Conservation (phyloP, 257 asterid species). For the Datura wrightii region DNA sequence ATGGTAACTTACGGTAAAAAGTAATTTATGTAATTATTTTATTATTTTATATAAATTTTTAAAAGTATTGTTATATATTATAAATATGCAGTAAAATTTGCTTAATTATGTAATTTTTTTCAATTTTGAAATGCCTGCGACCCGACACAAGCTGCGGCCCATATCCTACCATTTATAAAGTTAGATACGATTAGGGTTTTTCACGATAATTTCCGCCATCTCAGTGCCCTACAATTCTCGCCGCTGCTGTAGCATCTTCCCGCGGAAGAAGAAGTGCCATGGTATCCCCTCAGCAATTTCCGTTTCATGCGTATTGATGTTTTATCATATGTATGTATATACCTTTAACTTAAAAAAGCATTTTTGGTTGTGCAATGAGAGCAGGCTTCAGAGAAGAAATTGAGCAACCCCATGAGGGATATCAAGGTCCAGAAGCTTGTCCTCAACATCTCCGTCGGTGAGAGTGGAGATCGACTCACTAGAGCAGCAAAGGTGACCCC, state of each 20-base stretch:
- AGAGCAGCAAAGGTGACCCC: conserved; percentile 13
- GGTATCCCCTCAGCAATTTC: background rate
- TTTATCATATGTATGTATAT: background rate
- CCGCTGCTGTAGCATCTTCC: conserved; percentile 12
- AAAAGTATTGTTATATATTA: too few relatives aligned
- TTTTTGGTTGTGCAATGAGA: conserved; percentile 4
- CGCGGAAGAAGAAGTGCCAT: conserved; percentile 24
- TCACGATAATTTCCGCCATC: background rate
- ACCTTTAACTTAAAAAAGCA: background rate
- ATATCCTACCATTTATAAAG: conserved; percentile 14
- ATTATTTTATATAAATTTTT: too few relatives aligned
- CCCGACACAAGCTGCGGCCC: conserved; percentile 18
- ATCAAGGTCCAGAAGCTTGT: conserved; percentile 30
- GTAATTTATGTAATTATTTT: too few relatives aligned
- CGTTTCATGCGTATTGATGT: background rate
- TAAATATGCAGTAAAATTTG: too few relatives aligned
- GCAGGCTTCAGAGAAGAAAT: conserved; percentile 30
- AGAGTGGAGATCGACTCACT: conserved; percentile 30
- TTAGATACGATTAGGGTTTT: conserved; percentile 21
- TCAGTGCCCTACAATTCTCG: background rate
- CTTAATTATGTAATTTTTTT: too few relatives aligned
- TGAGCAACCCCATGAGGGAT: conserved; percentile 28
- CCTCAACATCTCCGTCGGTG: conserved; percentile 28
- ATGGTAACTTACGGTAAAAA: too few relatives aligned
- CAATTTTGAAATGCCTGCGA: background rate